Percentiles rank a stretch among this genome's conserved stretches.
phyloP scores from a whole-genome alignment of 2,329 filamentous ascomycete species.

The Penicillium fuscoglaucum region DNA sequence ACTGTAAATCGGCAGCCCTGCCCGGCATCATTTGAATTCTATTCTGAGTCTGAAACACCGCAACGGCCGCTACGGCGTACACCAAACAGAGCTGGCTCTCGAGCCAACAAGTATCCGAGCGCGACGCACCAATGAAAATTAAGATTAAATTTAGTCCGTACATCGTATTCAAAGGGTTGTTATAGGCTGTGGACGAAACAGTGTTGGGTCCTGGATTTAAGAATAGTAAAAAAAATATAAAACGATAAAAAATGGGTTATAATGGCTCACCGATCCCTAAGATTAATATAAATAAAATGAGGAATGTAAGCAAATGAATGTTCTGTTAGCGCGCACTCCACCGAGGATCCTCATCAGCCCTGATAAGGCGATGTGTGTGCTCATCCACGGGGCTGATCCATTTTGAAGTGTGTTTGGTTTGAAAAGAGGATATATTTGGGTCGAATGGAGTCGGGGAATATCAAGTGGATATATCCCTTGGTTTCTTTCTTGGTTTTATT shows the following conservation, averaged over 20 bases:
- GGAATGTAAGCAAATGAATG: not conserved
- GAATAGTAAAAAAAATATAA: not conserved
- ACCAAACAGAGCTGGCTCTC: not conserved
- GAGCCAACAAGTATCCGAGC: conserved; percentile 3
- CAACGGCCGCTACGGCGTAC: conserved; percentile 1
- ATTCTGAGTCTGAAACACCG: conserved; percentile 5
- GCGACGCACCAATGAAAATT: conserved; percentile 5
- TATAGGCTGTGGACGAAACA: not conserved
- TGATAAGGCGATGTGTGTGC: conserved; percentile 14
- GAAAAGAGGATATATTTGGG: conserved; percentile 2
- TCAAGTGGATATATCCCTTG: conserved; percentile 14
- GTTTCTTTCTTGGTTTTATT: no score
- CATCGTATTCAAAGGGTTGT: not conserved
- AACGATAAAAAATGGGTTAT: no score
- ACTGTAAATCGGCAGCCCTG: not conserved
- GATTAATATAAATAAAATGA: not conserved
- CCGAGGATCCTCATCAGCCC: conserved; percentile 15
- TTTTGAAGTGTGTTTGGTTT: conserved; percentile 7
- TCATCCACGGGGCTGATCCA: conserved; percentile 8
- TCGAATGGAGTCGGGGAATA: conserved; percentile 18
- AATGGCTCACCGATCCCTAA: no score
- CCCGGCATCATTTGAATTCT: not conserved
- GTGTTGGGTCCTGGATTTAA: not conserved
- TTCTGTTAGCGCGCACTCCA: not conserved
- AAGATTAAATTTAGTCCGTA: not conserved